These are phyloP conservation scores for Phytophthora meadii DNA, from an alignment of 352 stramenopile genomes.

Conservation along the genomic window DNA sequence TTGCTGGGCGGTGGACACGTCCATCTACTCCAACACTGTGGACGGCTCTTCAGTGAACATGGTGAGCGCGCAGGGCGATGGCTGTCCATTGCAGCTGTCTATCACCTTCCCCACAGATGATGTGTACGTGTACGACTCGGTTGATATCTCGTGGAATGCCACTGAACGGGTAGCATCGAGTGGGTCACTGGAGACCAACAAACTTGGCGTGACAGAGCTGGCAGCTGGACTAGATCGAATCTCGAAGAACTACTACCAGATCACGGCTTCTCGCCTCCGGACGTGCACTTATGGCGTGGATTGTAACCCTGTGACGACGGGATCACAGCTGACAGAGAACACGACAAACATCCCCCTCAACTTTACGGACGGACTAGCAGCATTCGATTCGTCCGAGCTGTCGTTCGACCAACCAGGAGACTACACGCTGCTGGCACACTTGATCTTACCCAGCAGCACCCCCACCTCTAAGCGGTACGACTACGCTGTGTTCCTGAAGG, in stretches of 20 bases:
- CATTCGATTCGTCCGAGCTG: slow-evolving; percentile 66
- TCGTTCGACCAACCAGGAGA: slow-evolving; percentile 53
- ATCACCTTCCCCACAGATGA: slow-evolving; percentile 48
- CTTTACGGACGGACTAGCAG: slow-evolving; percentile 55
- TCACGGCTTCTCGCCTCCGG: slow-evolving; percentile 64
- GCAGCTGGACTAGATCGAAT: slow-evolving; percentile 55
- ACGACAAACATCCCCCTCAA: slow-evolving; percentile 62
- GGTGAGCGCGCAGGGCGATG: slow-evolving; percentile 44
- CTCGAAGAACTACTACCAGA: slow-evolving; percentile 59
- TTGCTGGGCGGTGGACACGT: slow-evolving; percentile 66
- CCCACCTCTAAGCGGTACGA: slow-evolving; percentile 60
- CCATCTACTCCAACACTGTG: slow-evolving; percentile 60
- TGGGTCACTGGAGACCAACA: slow-evolving; percentile 46
- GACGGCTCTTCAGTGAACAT: slow-evolving; percentile 46
- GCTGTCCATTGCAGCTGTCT: slow-evolving; percentile 60
- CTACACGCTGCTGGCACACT: slow-evolving; percentile 66
- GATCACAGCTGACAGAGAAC: slow-evolving; percentile 49
- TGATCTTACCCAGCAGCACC: slow-evolving; percentile 61
- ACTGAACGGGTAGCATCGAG: slow-evolving; percentile 49
- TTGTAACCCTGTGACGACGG: slow-evolving; percentile 63
- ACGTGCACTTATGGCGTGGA: slow-evolving; percentile 50
- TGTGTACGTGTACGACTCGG: slow-evolving; percentile 64
- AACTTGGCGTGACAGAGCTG: slow-evolving; percentile 54
- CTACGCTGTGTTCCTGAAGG: slow-evolving; percentile 68
- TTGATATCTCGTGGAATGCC: slow-evolving; percentile 74